Conservation (phyloP, 257 asterid species). For the Lycium barbarum region DNA sequence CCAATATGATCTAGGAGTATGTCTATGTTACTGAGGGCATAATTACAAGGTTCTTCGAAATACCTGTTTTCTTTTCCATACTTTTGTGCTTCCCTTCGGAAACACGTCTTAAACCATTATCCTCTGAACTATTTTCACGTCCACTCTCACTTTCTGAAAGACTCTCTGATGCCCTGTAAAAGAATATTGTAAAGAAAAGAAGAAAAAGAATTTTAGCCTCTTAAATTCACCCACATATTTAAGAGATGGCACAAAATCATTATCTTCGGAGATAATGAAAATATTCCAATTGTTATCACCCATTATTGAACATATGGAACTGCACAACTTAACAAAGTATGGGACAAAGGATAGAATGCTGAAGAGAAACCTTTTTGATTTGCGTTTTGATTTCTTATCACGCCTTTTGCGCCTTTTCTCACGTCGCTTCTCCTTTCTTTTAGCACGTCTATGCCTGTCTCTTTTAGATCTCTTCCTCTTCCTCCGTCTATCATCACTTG, state of each 20-base stretch:
- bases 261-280: not conserved
- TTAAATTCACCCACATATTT: not conserved
- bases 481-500: constrained; percentile 80
- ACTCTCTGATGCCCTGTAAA: constrained; percentile 56
- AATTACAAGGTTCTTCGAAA: constrained; percentile 15
- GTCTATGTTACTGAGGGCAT: not conserved
- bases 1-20: not conserved
- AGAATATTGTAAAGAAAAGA: constrained; percentile 25
- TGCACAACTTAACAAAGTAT: not conserved
- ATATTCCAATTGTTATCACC: not conserved
- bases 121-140: constrained; percentile 58
- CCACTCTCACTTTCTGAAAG: constrained; percentile 67
- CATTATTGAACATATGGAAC: not conserved
- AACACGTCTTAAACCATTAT: constrained; percentile 43
- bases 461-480: constrained; percentile 88
- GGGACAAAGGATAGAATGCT: not conserved
- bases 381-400: constrained; percentile 78
- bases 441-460: constrained; percentile 72
- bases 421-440: constrained; percentile 71
- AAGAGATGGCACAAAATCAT: not conserved
- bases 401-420: constrained; percentile 82
- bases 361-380: constrained; percentile 65
- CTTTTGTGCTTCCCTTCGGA: constrained; percentile 51
- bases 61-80: constrained; percentile 49
- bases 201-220: constrained; percentile 22